These are phyloP conservation scores for Spizellomyces punctatus DNA, from an alignment of 192 early-diverging fungal genomes.

Conservation along the genomic window DNA sequence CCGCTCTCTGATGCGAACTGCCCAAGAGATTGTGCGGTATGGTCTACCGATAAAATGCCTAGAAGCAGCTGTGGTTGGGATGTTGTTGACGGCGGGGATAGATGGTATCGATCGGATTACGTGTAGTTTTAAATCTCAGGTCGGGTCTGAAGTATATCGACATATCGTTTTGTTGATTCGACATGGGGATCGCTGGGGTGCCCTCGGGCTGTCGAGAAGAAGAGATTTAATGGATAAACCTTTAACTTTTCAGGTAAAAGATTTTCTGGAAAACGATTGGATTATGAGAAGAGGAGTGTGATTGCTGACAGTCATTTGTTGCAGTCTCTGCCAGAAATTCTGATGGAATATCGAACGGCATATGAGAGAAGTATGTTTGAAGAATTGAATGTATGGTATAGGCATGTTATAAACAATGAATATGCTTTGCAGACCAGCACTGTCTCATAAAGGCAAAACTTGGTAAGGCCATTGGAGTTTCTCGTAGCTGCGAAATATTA, in stretches of 20 bases:
- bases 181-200: slow-evolving; percentile 38
- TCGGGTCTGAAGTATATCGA: slow-evolving; percentile 25
- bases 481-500: neutral
- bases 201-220: slow-evolving; percentile 47
- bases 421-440: slow-evolving; percentile 27
- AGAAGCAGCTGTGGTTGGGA: slow-evolving; percentile 46
- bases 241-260: slow-evolving; percentile 33
- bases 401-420: neutral
- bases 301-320: neutral
- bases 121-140: neutral
- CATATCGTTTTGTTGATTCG: slow-evolving; percentile 51
- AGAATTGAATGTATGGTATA: too few relatives aligned
- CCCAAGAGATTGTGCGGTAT: slow-evolving; percentile 35
- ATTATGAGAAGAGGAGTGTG: too few relatives aligned
- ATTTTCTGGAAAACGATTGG: too few relatives aligned
- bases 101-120: slow-evolving; percentile 39
- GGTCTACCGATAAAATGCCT: slow-evolving; percentile 56
- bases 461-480: neutral
- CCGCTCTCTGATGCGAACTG: slow-evolving; percentile 29
- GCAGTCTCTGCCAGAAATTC: slow-evolving; percentile 30
- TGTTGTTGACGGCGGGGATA: slow-evolving; percentile 33
- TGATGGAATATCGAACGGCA: slow-evolving; percentile 36
- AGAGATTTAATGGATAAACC: slow-evolving; percentile 46
- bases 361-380: slow-evolving; percentile 36
- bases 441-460: slow-evolving; percentile 42